Evolutionary conservation across 2,329 filamentous ascomycete species (phyloP).

Genomic region (Stachybotrys chartarum): DNA sequence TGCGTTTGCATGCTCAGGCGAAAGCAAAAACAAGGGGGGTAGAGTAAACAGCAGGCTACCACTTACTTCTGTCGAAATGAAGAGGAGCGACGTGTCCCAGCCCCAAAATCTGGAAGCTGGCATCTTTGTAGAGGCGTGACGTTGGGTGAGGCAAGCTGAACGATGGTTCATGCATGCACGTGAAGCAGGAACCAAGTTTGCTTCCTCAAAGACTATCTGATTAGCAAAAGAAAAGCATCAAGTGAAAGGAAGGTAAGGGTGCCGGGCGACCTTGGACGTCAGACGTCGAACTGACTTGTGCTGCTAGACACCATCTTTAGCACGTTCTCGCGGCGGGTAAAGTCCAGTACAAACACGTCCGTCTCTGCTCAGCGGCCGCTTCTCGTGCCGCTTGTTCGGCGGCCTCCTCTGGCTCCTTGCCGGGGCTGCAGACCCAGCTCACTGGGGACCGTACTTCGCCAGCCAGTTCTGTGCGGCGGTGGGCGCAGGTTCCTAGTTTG

Average conservation of each 20-base stretch:
- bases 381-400: background rate
- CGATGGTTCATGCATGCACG: too few relatives aligned
- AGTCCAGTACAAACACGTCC: background rate
- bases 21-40: background rate
- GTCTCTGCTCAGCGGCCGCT: background rate
- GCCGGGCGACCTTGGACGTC: background rate
- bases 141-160: background rate
- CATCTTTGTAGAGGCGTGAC: background rate
- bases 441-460: background rate
- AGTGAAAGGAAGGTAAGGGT: background rate
- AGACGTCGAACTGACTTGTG: background rate
- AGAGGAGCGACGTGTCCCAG: background rate
- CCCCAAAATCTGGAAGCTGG: background rate
- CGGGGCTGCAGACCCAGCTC: background rate
- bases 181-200: too few relatives aligned
- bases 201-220: too few relatives aligned
- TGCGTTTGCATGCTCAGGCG: background rate
- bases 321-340: background rate
- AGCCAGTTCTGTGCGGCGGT: background rate
- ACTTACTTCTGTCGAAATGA: background rate
- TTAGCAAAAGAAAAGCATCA: background rate
- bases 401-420: background rate
- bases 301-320: background rate
- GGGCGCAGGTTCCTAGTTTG: conserved; percentile 18
- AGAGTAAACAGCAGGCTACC: background rate